Conservation (phyloP, 306 rosid species). For the Crotalaria pallida region DNA sequence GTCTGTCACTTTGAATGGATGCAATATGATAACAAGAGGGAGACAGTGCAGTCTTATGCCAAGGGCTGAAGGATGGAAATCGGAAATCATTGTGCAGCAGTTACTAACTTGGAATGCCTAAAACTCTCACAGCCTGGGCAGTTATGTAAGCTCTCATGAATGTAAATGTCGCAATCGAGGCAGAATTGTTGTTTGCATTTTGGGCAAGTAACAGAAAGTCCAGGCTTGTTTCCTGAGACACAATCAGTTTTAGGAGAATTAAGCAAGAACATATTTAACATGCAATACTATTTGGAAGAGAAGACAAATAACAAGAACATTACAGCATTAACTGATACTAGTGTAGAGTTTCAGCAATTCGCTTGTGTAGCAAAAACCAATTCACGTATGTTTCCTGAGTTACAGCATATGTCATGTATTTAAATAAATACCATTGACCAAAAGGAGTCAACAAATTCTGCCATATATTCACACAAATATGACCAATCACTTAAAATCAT, state of each 20-base stretch:
- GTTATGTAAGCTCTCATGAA: slow-evolving; percentile 92
- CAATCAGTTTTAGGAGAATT: slow-evolving; percentile 1
- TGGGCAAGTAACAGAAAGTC: slow-evolving; percentile 70
- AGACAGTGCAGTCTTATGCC: slow-evolving; percentile 4
- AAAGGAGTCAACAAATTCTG: neutral
- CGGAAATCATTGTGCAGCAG: slow-evolving; percentile 31
- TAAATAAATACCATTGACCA: neutral
- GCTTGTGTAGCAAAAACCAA: neutral
- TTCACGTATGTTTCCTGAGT: no score
- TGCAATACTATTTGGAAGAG: slow-evolving; percentile 8
- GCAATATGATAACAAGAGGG: neutral
- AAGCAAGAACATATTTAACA: slow-evolving; percentile 4
- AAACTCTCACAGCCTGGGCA: slow-evolving; percentile 95
- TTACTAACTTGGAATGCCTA: slow-evolving; percentile 49
- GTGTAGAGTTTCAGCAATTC: slow-evolving; percentile 1
- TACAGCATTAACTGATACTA: neutral
- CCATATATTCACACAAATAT: neutral
- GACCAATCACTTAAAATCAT: neutral
- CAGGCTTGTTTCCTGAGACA: slow-evolving; percentile 66
- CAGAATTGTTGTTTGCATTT: slow-evolving; percentile 86
- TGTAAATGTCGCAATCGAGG: slow-evolving; percentile 86
- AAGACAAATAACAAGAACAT: neutral
- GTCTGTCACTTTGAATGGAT: neutral
- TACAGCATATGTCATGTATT: neutral
- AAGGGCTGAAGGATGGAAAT: neutral